phyloP scores from a whole-genome alignment of 164 flowering plant genomes.

The Macadamia integrifolia region DNA sequence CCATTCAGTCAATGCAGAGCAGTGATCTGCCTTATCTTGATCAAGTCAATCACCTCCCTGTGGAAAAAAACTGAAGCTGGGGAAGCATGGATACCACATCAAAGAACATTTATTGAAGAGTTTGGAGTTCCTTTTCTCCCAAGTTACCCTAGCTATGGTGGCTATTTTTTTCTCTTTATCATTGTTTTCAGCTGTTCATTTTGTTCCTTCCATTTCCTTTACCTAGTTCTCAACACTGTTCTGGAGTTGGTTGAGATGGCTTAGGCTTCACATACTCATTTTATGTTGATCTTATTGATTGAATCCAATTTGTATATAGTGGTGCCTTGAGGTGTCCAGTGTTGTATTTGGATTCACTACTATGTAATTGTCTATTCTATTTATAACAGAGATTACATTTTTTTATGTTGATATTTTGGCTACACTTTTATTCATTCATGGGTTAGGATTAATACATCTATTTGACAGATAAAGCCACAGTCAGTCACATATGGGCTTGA shows the following conservation, averaged over 20 bases:
- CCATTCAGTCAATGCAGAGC: too few species aligned
- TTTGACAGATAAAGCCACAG: conserved; percentile 75
- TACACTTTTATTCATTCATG: not conserved
- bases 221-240: not conserved
- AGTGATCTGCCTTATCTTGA: too few species aligned
- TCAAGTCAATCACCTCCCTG: too few species aligned
- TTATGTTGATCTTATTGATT: not conserved
- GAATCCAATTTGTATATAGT: too few species aligned
- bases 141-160: too few species aligned
- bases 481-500: conserved; percentile 90
- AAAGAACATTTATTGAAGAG: too few species aligned
- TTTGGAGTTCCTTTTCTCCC: too few species aligned
- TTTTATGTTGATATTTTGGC: not conserved
- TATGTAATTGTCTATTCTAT: not conserved
- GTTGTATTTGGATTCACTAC: not conserved
- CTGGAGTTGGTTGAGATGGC: not conserved
- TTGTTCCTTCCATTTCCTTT: not conserved
- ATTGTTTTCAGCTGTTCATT: not conserved
- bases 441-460: not conserved
- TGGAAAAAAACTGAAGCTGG: too few species aligned
- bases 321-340: not conserved
- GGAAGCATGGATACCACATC: too few species aligned
- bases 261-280: not conserved
- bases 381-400: not conserved
- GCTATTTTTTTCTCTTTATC: not conserved